Evolutionary conservation across 2,329 filamentous ascomycete species (phyloP).

Genomic region (Furcasterigmium sp.): DNA sequence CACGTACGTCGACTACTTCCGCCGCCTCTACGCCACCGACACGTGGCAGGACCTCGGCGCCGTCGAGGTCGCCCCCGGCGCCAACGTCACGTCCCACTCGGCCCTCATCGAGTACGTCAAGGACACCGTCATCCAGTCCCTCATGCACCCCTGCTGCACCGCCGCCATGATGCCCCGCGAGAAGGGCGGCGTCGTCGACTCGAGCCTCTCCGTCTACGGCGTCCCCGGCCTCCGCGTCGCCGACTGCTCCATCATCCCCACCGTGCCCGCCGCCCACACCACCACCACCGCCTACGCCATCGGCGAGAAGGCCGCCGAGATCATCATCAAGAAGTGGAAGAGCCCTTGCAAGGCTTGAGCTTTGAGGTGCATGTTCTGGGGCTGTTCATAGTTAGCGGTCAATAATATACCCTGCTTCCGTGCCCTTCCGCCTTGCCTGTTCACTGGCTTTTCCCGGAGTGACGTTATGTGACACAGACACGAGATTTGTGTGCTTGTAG

Average conservation of each 20-base stretch:
- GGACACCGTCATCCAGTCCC: constrained; percentile 24
- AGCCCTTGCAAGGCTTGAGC: neutral
- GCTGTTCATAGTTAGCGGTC: neutral
- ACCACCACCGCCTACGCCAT: constrained; percentile 48
- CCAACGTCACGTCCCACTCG: constrained; percentile 11
- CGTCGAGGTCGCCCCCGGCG: constrained; percentile 22
- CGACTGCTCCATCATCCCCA: constrained; percentile 19
- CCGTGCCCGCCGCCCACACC: constrained; percentile 28
- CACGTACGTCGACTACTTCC: constrained; percentile 22
- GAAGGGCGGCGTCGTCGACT: constrained; percentile 28
- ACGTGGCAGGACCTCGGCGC: constrained; percentile 20
- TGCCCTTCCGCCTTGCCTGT: too few relatives aligned
- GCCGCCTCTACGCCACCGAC: constrained; percentile 19
- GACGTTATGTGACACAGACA: too few relatives aligned
- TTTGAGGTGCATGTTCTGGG: neutral
- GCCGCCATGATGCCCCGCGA: constrained; percentile 36
- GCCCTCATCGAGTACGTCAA: constrained; percentile 17
- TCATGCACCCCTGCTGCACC: constrained; percentile 36
- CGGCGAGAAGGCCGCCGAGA: constrained; percentile 46
- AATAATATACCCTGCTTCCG: too few relatives aligned
- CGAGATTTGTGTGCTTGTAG: too few relatives aligned
- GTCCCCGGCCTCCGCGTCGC: constrained; percentile 24
- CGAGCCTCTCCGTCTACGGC: constrained; percentile 26
- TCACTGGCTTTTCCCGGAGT: too few relatives aligned
- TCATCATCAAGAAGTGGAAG: neutral